phyloP scores from a whole-genome alignment of 2,329 filamentous ascomycete species.

The Neocucurbitaria cava region DNA sequence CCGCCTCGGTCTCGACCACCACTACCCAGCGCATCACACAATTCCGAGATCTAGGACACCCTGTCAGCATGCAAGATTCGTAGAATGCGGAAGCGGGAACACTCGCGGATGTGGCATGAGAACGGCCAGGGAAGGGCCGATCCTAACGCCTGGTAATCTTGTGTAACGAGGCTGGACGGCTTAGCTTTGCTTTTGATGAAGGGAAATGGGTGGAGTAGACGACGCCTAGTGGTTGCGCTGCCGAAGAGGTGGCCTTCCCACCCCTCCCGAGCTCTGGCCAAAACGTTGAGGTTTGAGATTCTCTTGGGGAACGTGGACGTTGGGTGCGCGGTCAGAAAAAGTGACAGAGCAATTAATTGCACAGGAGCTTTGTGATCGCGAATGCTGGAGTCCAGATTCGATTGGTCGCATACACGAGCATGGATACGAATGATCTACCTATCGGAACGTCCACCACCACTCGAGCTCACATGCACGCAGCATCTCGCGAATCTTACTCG shows the following conservation, averaged over 20 bases:
- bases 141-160: background rate
- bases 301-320: background rate
- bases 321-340: background rate
- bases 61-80: constrained; percentile 7
- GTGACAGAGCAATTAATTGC: background rate
- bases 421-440: background rate
- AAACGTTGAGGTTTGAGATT: background rate
- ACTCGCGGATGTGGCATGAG: background rate
- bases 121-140: constrained; percentile 3
- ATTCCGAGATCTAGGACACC: constrained; percentile 9
- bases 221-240: background rate
- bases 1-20: background rate
- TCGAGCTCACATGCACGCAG: background rate
- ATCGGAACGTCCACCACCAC: background rate
- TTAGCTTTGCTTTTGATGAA: background rate
- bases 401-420: background rate
- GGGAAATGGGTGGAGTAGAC: background rate
- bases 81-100: constrained; percentile 1
- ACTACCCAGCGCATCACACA: background rate
- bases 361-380: background rate
- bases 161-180: background rate
- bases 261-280: background rate
- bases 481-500: background rate
- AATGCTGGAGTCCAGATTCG: background rate
- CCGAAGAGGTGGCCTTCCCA: background rate